phyloP scores from a whole-genome alignment of 805 yeast genomes.

The Candida germanica region DNA sequence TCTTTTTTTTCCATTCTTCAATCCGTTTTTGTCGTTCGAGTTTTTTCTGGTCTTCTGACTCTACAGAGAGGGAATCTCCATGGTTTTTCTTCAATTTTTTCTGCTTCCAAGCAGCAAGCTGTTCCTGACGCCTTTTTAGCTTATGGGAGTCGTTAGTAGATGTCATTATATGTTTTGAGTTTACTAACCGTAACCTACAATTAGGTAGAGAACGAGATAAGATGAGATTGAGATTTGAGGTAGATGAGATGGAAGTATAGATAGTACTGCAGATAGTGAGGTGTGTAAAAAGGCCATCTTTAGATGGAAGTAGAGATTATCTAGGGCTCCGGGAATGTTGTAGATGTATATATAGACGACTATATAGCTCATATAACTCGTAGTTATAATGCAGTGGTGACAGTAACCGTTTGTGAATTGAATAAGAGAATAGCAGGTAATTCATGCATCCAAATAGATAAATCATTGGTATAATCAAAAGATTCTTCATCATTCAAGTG shows the following conservation, averaged over 20 bases:
- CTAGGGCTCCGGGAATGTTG: too few relatives aligned
- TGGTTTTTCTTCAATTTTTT: slow-evolving; percentile 40
- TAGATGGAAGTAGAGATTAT: too few relatives aligned
- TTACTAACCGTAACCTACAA: too few relatives aligned
- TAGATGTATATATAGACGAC: too few relatives aligned
- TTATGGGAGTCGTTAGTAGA: slow-evolving; percentile 29
- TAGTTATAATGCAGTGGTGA: slow-evolving; percentile 84
- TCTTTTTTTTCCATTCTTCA: slow-evolving; percentile 52
- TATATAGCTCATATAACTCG: neutral
- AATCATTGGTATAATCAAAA: slow-evolving; percentile 67
- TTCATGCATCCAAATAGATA: slow-evolving; percentile 77
- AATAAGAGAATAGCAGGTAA: slow-evolving; percentile 80
- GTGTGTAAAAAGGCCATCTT: too few relatives aligned
- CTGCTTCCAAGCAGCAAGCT: slow-evolving; percentile 58
- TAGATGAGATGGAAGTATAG: too few relatives aligned
- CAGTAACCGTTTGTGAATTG: slow-evolving; percentile 93
- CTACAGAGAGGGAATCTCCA: slow-evolving; percentile 6
- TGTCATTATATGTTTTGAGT: slow-evolving; percentile 8
- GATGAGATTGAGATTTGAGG: too few relatives aligned
- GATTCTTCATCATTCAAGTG: slow-evolving; percentile 68
- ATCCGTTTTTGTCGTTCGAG: slow-evolving; percentile 36
- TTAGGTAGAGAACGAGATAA: too few relatives aligned
- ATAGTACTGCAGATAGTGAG: too few relatives aligned
- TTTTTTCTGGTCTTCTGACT: slow-evolving; percentile 10
- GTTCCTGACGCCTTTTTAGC: slow-evolving; percentile 45